Base-by-base conservation (phyloP, 176 grass and related monocot genomes). In the Zoysia pacifica region DNA sequence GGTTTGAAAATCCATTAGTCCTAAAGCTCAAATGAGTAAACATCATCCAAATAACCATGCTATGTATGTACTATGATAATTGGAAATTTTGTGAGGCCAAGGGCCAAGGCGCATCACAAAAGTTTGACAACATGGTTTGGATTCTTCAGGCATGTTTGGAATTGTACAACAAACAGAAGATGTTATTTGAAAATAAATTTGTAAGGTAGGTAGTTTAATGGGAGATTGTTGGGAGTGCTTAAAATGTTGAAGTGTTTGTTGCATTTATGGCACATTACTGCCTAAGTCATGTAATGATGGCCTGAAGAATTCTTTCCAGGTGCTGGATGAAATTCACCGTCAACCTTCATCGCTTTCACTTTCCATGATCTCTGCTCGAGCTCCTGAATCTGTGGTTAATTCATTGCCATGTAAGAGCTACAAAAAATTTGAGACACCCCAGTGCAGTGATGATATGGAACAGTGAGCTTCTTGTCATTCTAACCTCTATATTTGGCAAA, bases 241-340 rank as follows among this genome's bases (percentile, higher is more conserved):
- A 38, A 66, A 53, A 61, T 66, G 36, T 87, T 87, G 28, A 65
- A 49, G 10, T 82, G 44, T 51, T 58, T 73, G 46, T 79, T 75
- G 12, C 65, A 53, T 83, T 71, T 78, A 48, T 18, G 38, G 41
- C 15, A 40, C 8, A 49, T 67, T 75, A 54, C 48, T 64, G 39
- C 73, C 67, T 15, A 75, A 64, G 36, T 71, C 62, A 87, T 86
- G 88, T 91, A 58, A n/a, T 68, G 28, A 59, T 84, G 37, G 41
- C 28, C 18, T 83, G 54, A 48, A 10, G 43, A 38, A 84, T 76
- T 86, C 48, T 81, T 77, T 92, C 60, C 91, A 97, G 95, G 95
- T 97, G 60, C 85, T 97, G 75, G 95, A 97, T 87, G 95, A 97
- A 86, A 97, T 97, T 80, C 95, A 97, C 74, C 95, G 83, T 20